Conservation (phyloP, 495 filamentous ascomycete genomes). For the Cryomyces antarcticus region DNA sequence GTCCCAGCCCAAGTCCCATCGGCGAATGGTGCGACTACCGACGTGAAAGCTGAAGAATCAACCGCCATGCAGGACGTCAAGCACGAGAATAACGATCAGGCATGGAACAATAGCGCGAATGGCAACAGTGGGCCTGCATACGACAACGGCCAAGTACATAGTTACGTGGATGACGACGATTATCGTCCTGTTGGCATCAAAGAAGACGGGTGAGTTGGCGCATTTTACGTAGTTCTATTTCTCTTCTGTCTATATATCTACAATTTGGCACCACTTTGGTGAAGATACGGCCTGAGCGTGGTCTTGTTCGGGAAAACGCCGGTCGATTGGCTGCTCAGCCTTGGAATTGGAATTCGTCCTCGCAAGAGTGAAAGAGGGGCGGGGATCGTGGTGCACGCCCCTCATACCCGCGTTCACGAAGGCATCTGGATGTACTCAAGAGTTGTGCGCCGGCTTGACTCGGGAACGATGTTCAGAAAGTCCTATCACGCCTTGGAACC, state of each 20-base stretch:
- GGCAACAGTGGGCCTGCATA: slow-evolving; percentile 10
- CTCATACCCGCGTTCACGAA: no score
- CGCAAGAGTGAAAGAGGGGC: no score
- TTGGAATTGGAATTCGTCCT: no score
- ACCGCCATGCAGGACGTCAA: slow-evolving; percentile 2
- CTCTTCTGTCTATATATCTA: background rate
- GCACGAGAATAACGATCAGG: background rate
- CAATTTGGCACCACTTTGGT: background rate
- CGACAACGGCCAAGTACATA: slow-evolving; percentile 1
- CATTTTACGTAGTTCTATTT: no score
- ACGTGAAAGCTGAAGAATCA: background rate
- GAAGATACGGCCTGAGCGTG: no score
- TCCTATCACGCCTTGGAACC: no score
- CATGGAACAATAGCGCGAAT: slow-evolving; percentile 15
- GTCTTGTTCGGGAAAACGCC: no score
- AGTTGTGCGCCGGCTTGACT: no score
- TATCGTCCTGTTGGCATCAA: slow-evolving; percentile 47
- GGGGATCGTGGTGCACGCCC: no score
- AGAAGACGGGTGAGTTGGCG: slow-evolving; percentile 87
- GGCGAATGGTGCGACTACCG: background rate
- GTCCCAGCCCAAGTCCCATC: background rate
- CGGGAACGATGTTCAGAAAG: no score
- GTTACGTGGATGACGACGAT: slow-evolving; percentile 21
- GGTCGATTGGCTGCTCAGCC: no score
- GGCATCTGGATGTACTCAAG: no score